These are phyloP conservation scores for Pelargonium nanum DNA, from an alignment of 345 rosid genomes.

Conservation along the genomic window DNA sequence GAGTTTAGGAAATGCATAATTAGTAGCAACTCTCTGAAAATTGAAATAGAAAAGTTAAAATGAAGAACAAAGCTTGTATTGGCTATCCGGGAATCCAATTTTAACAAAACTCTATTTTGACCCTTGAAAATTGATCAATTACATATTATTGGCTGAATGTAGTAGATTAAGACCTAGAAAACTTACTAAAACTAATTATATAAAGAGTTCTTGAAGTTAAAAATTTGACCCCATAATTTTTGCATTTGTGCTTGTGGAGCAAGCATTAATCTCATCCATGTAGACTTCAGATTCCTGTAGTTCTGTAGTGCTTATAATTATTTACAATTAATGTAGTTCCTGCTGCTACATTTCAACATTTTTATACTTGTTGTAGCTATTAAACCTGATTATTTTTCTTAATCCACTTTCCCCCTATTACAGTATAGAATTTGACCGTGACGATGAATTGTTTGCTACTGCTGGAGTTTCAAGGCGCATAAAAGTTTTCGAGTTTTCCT, in stretches of 20 bases:
- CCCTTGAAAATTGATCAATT: background rate
- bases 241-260: background rate
- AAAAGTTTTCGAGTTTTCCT: conserved; percentile 47
- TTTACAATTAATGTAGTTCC: background rate
- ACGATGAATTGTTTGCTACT: conserved; percentile 52
- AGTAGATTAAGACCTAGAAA: background rate
- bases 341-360: background rate
- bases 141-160: background rate
- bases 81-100: background rate
- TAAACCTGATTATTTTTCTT: background rate
- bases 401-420: conserved; percentile 9
- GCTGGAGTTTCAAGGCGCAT: conserved; percentile 58
- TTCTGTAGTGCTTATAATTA: background rate
- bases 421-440: conserved; percentile 63
- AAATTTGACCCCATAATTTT: background rate
- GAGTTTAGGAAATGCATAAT: too few relatives aligned
- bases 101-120: background rate
- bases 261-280: background rate
- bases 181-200: background rate
- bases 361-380: background rate
- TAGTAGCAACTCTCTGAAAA: too few relatives aligned
- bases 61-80: background rate
- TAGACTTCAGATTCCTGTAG: background rate
- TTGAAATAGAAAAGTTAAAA: background rate
- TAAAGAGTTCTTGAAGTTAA: background rate